phyloP scores from a whole-genome alignment of 2,329 filamentous ascomycete genomes.

The Fusarium sp. region DNA sequence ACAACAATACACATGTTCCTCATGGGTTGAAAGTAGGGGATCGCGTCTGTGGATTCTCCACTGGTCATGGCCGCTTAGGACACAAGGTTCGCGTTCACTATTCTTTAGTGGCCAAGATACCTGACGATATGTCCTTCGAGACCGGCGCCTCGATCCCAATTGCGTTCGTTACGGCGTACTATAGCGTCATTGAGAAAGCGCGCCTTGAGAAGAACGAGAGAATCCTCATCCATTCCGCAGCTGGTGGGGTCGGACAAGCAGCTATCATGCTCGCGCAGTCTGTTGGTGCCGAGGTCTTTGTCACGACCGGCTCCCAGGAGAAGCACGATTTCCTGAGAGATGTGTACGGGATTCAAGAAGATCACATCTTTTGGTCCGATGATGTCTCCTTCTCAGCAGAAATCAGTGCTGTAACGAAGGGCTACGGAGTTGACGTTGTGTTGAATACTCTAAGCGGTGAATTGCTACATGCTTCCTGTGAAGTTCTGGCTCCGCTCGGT shows the following conservation, averaged over 20 bases:
- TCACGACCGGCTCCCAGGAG: constrained; percentile 46
- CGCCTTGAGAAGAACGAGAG: constrained; percentile 53
- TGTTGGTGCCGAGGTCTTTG: constrained; percentile 48
- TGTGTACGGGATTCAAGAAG: background rate
- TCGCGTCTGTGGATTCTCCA: background rate
- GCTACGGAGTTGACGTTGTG: background rate
- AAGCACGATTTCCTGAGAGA: constrained; percentile 8
- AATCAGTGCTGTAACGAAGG: background rate
- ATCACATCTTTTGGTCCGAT: background rate
- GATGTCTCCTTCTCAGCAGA: background rate
- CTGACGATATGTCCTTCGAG: constrained; percentile 28
- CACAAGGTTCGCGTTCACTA: background rate
- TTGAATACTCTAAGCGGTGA: background rate
- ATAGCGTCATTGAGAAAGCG: constrained; percentile 24
- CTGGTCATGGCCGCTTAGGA: background rate
- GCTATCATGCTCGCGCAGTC: constrained; percentile 48
- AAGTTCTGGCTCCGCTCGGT: background rate
- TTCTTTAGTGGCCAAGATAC: background rate
- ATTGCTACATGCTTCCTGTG: background rate
- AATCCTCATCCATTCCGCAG: constrained; percentile 53
- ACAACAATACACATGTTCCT: background rate
- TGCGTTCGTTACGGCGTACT: constrained; percentile 29
- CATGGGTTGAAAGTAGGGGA: background rate
- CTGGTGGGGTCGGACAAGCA: constrained; percentile 51
- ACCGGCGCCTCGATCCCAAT: constrained; percentile 50